Base-by-base conservation (phyloP, 106 monocot species). In the Triglochin maritima region DNA sequence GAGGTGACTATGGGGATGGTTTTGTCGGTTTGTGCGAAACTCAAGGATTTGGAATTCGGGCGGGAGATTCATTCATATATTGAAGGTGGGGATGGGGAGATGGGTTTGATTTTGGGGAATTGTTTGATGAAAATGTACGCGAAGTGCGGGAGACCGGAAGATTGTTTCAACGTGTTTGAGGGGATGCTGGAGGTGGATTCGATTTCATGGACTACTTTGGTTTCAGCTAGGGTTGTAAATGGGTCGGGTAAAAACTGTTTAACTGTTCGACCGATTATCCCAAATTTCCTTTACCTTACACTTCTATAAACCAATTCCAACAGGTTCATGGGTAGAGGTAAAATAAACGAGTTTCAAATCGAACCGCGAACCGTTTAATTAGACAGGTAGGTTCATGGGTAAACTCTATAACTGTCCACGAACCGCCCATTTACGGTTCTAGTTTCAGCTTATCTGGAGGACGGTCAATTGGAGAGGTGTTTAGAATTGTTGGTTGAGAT, bases 111-210 rank as follows among this genome's bases (percentile, higher is more conserved):
- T 41, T 11, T 83, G 43, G 63, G 63, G 12, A 79, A 83, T 72
- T 71, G 78, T 12, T 67, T 82, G 15, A 49, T 82, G 49, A 66
- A 70, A 56, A 82, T 83, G 83, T 83, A 83, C 50, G 64, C 76
- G 0, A 79, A 83, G 17, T 79, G 76, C n/a, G 59, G 82, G 42
- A 5, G 56, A 6, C 53, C 73, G 41, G 71, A 72, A 9, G 46
- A 49, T 44, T 68, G 76, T 44, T 17, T 7, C 17, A 41, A 45
- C n/a, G 13, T 65, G 44, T 83, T 79, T 15, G 64, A 56, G 5
- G 52, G 48, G 3, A 79, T 79, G 76, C 57, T 5, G 7, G 48
- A 44, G 4, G 51, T 13, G 14, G 68, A 79, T 54, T 63, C 17
- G 6, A 49, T 71, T 12, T 76, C 76, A 12, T 76, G 72, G 79